Conservation (phyloP, 805 yeast species). For the Kazachstania taianensis region DNA sequence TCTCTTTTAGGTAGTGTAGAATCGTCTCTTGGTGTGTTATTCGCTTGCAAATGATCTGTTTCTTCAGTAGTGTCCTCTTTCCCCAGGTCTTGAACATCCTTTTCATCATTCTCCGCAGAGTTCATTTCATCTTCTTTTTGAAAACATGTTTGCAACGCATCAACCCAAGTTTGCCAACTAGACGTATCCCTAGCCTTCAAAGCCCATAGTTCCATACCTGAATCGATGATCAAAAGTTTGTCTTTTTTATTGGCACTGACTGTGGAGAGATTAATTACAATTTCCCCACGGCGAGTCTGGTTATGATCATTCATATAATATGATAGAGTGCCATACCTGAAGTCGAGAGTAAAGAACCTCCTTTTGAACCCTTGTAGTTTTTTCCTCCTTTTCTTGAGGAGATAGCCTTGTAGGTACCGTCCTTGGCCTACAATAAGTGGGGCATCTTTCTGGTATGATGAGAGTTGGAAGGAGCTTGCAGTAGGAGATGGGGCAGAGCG, state of each 20-base stretch:
- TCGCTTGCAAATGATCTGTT: not conserved
- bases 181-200: slow-evolving; percentile 54
- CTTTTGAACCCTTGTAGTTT: slow-evolving; percentile 78
- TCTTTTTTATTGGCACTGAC: slow-evolving; percentile 65
- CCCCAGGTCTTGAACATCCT: not conserved
- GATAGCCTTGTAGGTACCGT: slow-evolving; percentile 64
- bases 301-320: slow-evolving; percentile 67
- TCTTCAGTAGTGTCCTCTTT: too few relatives aligned
- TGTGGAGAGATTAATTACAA: slow-evolving; percentile 77
- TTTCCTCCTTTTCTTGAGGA: slow-evolving; percentile 74
- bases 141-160: slow-evolving; percentile 50
- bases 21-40: not conserved
- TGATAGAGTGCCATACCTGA: slow-evolving; percentile 70
- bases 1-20: not conserved
- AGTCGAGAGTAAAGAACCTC: slow-evolving; percentile 75
- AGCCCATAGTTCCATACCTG: slow-evolving; percentile 93
- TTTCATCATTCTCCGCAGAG: slow-evolving; percentile 1
- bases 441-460: slow-evolving; percentile 13
- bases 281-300: slow-evolving; percentile 70
- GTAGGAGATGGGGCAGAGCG: slow-evolving; percentile 12
- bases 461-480: slow-evolving; percentile 6
- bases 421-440: slow-evolving; percentile 35
- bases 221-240: slow-evolving; percentile 69
- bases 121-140: slow-evolving; percentile 9
- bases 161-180: slow-evolving; percentile 76